Conservation (phyloP, 176 grass and related monocot species). For the Avena eriantha region DNA sequence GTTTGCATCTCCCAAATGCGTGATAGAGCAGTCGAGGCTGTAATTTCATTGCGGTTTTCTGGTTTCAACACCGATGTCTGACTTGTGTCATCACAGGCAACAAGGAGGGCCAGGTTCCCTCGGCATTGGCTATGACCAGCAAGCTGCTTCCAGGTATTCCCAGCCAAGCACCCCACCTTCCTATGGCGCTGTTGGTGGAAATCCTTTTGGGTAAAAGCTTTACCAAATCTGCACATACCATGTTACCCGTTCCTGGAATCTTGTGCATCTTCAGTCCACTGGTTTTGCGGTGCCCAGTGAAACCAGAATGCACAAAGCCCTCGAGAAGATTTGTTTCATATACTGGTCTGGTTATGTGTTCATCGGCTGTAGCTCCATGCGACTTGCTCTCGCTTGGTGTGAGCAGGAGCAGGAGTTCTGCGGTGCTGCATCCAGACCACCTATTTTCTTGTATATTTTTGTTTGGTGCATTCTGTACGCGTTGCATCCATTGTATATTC, state of each 20-base stretch:
- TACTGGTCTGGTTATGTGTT: constrained; percentile 45
- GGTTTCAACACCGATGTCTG: neutral
- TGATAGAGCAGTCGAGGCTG: neutral
- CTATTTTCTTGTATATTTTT: constrained; percentile 54
- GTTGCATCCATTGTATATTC: constrained; percentile 45
- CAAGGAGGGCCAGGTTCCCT: constrained; percentile 65
- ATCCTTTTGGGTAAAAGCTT: constrained; percentile 76
- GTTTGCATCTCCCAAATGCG: neutral
- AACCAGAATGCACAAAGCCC: constrained; percentile 14
- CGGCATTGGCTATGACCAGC: constrained; percentile 63
- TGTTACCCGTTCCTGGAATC: constrained; percentile 27
- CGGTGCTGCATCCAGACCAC: neutral
- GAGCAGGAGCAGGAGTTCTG: neutral
- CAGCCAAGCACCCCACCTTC: constrained; percentile 72
- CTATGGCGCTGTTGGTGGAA: constrained; percentile 70
- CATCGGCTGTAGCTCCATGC: constrained; percentile 24
- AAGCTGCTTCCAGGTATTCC: constrained; percentile 61
- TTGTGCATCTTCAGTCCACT: constrained; percentile 23
- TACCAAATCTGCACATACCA: neutral
- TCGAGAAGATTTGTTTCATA: constrained; percentile 44
- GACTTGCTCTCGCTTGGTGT: constrained; percentile 25
- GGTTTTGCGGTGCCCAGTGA: neutral
- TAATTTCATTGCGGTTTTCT: constrained; percentile 26
- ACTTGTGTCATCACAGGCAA: constrained; percentile 64
- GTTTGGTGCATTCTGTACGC: neutral